These are phyloP conservation scores for Acanthamoeba healyi DNA, from an alignment of 208 protist genomes.

Conservation along the genomic window DNA sequence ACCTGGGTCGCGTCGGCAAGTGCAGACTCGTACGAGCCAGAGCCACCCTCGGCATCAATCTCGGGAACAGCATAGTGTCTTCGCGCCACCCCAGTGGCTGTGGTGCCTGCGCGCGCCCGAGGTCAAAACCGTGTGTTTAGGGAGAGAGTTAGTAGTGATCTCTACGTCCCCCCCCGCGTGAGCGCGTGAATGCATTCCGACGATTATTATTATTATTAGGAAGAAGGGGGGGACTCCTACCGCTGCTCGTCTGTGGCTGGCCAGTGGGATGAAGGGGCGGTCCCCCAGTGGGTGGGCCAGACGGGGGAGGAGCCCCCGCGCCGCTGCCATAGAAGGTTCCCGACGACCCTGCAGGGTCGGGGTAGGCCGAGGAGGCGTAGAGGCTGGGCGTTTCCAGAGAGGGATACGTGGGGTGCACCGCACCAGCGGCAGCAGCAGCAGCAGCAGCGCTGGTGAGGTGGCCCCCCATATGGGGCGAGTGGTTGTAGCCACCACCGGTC, in stretches of 20 bases:
- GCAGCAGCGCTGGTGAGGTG: background rate
- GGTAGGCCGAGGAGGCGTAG: background rate
- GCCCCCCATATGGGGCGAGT: background rate
- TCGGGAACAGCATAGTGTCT: background rate
- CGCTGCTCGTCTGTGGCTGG: background rate
- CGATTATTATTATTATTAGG: too few species aligned
- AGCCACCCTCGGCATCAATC: background rate
- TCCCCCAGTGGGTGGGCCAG: background rate
- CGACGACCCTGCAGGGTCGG: background rate
- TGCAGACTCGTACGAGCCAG: background rate
- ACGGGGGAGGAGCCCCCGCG: background rate
- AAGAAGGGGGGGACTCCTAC: too few species aligned
- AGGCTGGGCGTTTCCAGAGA: slow-evolving; percentile 15
- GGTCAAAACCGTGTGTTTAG: too few species aligned
- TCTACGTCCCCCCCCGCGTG: too few species aligned
- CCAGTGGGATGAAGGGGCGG: background rate
- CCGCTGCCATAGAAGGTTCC: background rate
- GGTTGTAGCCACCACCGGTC: background rate
- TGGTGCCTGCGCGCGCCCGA: background rate
- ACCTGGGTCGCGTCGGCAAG: slow-evolving; percentile 27
- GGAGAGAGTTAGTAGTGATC: too few species aligned
- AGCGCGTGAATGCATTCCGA: too few species aligned
- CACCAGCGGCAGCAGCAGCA: background rate
- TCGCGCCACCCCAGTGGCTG: background rate
- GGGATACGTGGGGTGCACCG: background rate